These are phyloP conservation scores for Aspergillus alliaceus DNA, from an alignment of 2,329 filamentous ascomycete genomes.

Conservation along the genomic window DNA sequence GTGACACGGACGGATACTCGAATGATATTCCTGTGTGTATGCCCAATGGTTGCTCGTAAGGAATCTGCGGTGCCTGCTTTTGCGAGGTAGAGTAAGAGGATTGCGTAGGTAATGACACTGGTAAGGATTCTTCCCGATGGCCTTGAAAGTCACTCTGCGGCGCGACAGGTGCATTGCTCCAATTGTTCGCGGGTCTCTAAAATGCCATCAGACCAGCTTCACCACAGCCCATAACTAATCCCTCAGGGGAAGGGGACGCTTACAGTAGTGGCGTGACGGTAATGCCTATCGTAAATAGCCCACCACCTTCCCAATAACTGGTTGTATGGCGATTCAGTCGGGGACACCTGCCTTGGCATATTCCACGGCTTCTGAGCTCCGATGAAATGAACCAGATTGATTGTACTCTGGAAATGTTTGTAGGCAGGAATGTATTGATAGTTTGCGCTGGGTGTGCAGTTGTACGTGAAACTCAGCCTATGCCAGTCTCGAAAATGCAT, in stretches of 20 bases:
- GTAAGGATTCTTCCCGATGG: background rate
- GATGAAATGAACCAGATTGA: constrained; percentile 93
- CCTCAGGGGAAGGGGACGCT: background rate
- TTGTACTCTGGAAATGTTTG: constrained; percentile 84
- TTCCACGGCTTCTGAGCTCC: constrained; percentile 89
- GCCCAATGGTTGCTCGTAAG: background rate
- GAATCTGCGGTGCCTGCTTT: background rate
- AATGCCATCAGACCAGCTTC: background rate
- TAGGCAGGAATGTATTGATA: constrained; percentile 98
- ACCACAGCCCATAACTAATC: too few species aligned
- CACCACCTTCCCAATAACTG: constrained; percentile 89
- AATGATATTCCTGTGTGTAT: background rate
- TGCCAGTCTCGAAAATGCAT: constrained; percentile 89
- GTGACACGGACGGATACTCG: background rate
- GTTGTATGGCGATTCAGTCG: constrained; percentile 59
- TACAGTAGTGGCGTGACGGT: constrained; percentile 48
- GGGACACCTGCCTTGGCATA: constrained; percentile 46
- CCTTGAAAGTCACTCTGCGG: background rate
- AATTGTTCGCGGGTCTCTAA: constrained; percentile 3
- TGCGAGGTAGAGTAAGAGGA: background rate
- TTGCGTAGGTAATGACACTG: background rate
- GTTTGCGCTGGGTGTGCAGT: constrained; percentile 92
- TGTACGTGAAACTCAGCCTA: constrained; percentile 90
- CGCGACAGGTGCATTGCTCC: background rate
- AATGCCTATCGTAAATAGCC: constrained; percentile 89